Evolutionary conservation across 192 early-diverging fungal species (phyloP).

Genomic region (Phycomyces nitens): DNA sequence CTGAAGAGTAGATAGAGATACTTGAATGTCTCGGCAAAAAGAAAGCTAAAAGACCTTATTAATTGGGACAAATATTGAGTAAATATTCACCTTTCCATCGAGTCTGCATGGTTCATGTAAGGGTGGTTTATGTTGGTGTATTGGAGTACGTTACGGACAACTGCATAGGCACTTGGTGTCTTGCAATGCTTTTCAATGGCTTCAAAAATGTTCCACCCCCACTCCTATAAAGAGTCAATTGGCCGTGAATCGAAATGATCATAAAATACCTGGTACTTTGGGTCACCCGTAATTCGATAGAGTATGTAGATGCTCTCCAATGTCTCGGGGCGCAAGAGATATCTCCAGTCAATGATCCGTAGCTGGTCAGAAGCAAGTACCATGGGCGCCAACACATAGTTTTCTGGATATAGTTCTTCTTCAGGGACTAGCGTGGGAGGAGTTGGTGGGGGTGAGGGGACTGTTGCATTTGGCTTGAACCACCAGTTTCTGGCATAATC

Average conservation of each 20-base stretch:
- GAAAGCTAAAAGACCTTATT: slow-evolving; percentile 36
- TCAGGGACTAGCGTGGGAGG: background rate
- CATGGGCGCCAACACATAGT: slow-evolving; percentile 5
- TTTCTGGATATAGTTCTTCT: slow-evolving; percentile 3
- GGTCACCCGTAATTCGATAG: slow-evolving; percentile 71
- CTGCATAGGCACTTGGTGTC: slow-evolving; percentile 44
- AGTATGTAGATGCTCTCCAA: slow-evolving; percentile 70
- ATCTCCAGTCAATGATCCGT: background rate
- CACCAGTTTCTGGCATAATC: slow-evolving; percentile 8
- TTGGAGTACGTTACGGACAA: slow-evolving; percentile 36
- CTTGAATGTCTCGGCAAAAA: slow-evolving; percentile 72
- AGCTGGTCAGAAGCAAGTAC: background rate
- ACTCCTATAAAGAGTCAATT: slow-evolving; percentile 34
- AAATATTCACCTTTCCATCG: slow-evolving; percentile 26
- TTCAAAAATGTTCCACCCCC: slow-evolving; percentile 62
- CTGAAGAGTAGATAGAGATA: slow-evolving; percentile 65
- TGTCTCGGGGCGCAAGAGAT: slow-evolving; percentile 47
- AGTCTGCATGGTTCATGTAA: slow-evolving; percentile 13
- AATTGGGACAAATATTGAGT: no score
- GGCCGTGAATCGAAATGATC: background rate
- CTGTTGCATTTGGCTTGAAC: background rate
- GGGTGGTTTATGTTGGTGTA: background rate
- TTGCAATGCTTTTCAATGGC: slow-evolving; percentile 49
- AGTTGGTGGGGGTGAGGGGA: no score
- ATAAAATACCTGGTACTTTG: slow-evolving; percentile 45